Conservation (phyloP, 2,329 filamentous ascomycete species). For the Talaromyces sp. region DNA sequence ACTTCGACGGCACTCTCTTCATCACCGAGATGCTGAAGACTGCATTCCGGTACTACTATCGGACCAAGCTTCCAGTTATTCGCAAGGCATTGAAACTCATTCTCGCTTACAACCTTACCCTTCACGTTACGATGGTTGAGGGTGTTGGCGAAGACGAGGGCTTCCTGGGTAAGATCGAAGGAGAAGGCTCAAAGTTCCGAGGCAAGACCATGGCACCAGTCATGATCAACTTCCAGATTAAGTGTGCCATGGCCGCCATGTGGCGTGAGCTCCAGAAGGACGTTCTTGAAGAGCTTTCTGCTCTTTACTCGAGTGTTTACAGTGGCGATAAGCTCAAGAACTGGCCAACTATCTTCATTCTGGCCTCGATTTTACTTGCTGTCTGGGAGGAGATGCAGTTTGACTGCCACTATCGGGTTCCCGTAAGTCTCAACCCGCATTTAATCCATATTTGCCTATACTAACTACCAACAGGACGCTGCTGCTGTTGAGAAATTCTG, state of each 20-base stretch:
- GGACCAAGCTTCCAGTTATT: constrained; percentile 82
- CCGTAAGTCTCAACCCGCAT: constrained; percentile 33
- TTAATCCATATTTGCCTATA: background rate
- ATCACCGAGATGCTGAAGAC: constrained; percentile 95
- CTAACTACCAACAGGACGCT: constrained; percentile 50
- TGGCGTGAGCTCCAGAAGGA: constrained; percentile 97
- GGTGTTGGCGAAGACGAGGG: constrained; percentile 75
- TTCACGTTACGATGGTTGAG: constrained; percentile 92
- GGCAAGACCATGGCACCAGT: constrained; percentile 90
- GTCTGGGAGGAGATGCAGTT: constrained; percentile 99
- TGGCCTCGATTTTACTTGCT: constrained; percentile 84
- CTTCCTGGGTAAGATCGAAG: constrained; percentile 77
- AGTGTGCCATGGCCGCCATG: constrained; percentile 94
- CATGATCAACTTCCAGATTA: constrained; percentile 99
- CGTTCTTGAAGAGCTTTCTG: constrained; percentile 86
- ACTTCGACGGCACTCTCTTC: constrained; percentile 93
- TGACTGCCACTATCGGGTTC: constrained; percentile 92
- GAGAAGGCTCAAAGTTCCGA: constrained; percentile 78
- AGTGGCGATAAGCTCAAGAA: constrained; percentile 96
- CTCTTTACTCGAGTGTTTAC: constrained; percentile 95
- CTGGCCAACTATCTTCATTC: constrained; percentile 98
- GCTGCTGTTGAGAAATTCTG: constrained; percentile 89
- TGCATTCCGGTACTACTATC: constrained; percentile 85
- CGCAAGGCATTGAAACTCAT: constrained; percentile 94
- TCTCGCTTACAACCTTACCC: constrained; percentile 89